Base-by-base conservation (phyloP, 805 yeast genomes). In the Torulaspora gathmanii region DNA sequence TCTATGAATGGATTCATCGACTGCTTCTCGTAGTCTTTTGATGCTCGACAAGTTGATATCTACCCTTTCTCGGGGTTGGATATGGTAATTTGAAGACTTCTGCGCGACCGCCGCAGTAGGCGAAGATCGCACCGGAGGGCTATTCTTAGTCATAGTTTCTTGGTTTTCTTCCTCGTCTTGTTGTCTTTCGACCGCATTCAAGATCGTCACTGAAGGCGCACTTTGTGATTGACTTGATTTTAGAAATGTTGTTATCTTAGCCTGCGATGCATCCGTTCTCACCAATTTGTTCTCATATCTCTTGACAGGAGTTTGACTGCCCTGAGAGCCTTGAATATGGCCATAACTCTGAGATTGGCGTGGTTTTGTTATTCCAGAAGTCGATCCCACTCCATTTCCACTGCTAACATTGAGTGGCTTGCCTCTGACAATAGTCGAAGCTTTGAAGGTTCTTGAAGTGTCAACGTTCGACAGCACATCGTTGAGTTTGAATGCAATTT, bases 361-460 rank as follows among this genome's bases (percentile, higher is more conserved):
- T 5, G 22, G n/a, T 33, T 35, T 43, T 13, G 30, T 36, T 19
- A 40, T 22, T 12, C 29, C 25, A 5, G 39, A 42, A 12, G 31
- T 41, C 8, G 36, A 26, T 5, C 30, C 40, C 10, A 26, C 31
- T 10, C 23, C 20, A n/a, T 30, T 22, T 22, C 33, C 36, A 12
- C 22, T 29, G 20, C 40, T 33, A 3, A 26, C 13, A 52, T 65
- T 34, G 15, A 39, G 25, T 27, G 47, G 44, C 34, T 37, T 39
- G 19, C 57, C 65, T 34, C 75, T 67, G 12, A 78, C 53, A 0
- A 78, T 67, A 2, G 82, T 74, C 47, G 86, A 93, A 0, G 88
- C 74, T 39, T 78, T 71, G 61, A 80, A 90, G 2, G 77, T 73
- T 33, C 97, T 72, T 2, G 88, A 75, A 0, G 80, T 70, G 53